Percentiles rank a stretch among this genome's conserved stretches.
Evolutionary conservation across 1,139 yeast genomes (phyloP).

Genomic region (Debaryomyces subglobosus): DNA sequence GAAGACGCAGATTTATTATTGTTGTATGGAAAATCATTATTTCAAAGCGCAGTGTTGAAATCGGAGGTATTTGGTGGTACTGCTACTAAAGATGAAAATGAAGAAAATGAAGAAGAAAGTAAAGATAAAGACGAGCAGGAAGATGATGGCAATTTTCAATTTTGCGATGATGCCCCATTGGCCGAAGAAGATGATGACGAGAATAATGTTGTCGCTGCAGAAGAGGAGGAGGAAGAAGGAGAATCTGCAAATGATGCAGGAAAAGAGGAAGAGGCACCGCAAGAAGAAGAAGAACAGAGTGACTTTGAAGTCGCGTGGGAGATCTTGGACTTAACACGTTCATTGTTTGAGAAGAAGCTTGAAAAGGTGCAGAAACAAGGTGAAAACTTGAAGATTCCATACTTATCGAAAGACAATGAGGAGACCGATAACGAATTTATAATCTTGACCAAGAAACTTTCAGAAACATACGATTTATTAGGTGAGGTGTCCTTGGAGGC

Average conservation of each 20-base stretch:
- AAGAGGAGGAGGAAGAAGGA: constrained; percentile 31
- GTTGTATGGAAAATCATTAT: constrained; percentile 80
- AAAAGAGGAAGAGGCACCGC: constrained; percentile 27
- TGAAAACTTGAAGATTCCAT: constrained; percentile 30
- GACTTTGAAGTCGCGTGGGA: constrained; percentile 93
- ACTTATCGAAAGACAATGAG: constrained; percentile 34
- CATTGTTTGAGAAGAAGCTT: constrained; percentile 56
- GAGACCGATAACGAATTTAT: constrained; percentile 36
- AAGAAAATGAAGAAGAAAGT: constrained; percentile 23
- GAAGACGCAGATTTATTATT: constrained; percentile 73
- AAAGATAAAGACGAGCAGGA: constrained; percentile 24
- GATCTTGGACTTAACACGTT: constrained; percentile 73
- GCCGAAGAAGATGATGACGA: constrained; percentile 52
- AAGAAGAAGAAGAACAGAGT: constrained; percentile 55
- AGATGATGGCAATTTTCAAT: constrained; percentile 52
- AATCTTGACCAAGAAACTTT: constrained; percentile 53
- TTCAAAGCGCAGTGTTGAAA: constrained; percentile 72
- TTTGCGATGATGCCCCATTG: constrained; percentile 52
- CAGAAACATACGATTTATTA: constrained; percentile 76
- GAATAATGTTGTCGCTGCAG: constrained; percentile 28
- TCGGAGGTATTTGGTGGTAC: constrained; percentile 80
- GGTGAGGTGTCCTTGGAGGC: constrained; percentile 92
- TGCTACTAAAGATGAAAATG: constrained; percentile 22
- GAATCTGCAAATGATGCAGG: constrained; percentile 33
- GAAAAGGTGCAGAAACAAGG: constrained; percentile 24